Conservation (phyloP, 108 stramenopile species). For the Epithemia pelagica region DNA sequence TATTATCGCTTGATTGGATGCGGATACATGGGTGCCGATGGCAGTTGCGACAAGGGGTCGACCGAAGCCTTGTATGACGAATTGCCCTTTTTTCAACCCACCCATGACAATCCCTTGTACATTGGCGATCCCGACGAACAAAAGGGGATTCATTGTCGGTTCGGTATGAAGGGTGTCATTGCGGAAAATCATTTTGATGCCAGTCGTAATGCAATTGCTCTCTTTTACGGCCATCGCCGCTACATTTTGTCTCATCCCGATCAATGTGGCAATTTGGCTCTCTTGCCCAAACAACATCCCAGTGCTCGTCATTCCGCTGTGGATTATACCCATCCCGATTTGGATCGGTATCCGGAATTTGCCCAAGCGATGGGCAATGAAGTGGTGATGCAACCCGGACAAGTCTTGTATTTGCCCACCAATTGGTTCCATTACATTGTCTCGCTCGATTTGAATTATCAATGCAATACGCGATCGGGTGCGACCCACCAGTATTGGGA, state of each 20-base stretch:
- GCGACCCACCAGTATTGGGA: conserved; percentile 13
- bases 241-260: conserved; percentile 88
- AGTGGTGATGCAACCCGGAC: conserved; percentile 87
- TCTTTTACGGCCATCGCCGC: conserved; percentile 70
- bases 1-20: conserved; percentile 91
- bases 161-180: conserved; percentile 87
- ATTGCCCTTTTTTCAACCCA: conserved; percentile 83
- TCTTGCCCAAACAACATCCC: conserved; percentile 84
- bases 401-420: conserved; percentile 91
- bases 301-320: conserved; percentile 86
- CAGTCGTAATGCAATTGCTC: conserved; percentile 77
- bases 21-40: conserved; percentile 43
- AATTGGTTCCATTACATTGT: conserved; percentile 94
- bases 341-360: conserved; percentile 69
- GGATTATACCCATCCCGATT: conserved; percentile 87
- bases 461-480: conserved; percentile 91
- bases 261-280: conserved; percentile 35
- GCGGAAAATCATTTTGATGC: conserved; percentile 89
- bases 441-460: conserved; percentile 85
- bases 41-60: conserved; percentile 56
- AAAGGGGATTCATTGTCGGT: conserved; percentile 89
- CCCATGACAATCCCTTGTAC: conserved; percentile 32
- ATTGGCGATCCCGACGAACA: conserved; percentile 52
- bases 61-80: conserved; percentile 84
- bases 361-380: conserved; percentile 55